Evolutionary conservation across 2,329 filamentous ascomycete species (phyloP).

Genomic region (Fusarium sp.): DNA sequence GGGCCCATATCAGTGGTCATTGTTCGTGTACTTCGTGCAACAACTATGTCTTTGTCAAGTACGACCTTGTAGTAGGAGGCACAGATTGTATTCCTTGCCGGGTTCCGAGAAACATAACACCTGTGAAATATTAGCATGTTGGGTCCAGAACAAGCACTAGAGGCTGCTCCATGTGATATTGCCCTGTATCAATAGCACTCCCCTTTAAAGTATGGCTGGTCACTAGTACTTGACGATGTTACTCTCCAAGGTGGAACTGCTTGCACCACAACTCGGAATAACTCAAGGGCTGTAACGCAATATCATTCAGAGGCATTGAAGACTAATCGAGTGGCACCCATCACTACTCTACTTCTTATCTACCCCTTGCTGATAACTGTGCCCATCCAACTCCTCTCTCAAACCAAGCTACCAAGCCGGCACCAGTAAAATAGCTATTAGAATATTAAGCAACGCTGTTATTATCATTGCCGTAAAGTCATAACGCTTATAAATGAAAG

Average conservation of each 20-base stretch:
- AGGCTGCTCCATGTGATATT: too few species aligned
- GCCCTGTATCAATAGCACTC: too few species aligned
- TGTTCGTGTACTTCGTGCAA: background rate
- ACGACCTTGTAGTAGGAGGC: background rate
- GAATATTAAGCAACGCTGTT: background rate
- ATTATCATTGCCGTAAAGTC: slow-evolving; percentile 18
- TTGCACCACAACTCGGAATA: background rate
- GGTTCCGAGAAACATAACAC: background rate
- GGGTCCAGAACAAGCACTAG: too few species aligned
- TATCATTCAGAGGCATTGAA: background rate
- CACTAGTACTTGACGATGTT: too few species aligned
- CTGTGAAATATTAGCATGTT: too few species aligned
- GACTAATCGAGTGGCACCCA: background rate
- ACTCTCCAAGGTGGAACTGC: too few species aligned
- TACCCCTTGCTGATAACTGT: background rate
- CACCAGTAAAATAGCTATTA: background rate
- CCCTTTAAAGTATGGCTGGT: too few species aligned
- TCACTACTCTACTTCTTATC: fast-evolving
- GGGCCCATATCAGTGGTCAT: background rate
- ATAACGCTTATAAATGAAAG: slow-evolving; percentile 19
- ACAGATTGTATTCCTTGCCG: background rate
- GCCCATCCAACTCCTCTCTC: background rate
- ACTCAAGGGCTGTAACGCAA: background rate
- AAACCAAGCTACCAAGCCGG: slow-evolving; percentile 1
- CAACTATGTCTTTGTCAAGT: fast-evolving